Percentiles rank a stretch among this genome's conserved stretches.
Conservation (phyloP, 2,329 filamentous ascomycete genomes). For the Colletotrichum aenigma region DNA sequence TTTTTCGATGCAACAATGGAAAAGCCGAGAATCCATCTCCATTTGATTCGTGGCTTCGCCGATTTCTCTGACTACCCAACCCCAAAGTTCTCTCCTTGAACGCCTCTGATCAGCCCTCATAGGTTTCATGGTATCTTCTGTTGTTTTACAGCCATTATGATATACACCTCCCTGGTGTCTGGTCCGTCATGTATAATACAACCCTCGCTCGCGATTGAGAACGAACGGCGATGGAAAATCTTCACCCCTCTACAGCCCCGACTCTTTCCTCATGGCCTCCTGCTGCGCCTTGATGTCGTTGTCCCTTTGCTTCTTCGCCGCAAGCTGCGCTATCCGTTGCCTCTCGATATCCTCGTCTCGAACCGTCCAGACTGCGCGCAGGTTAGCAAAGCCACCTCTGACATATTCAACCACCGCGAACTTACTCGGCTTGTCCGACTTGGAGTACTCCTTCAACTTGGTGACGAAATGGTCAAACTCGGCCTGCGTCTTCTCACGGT, state of each 20-base stretch:
- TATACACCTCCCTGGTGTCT: not conserved
- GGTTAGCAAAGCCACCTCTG: not conserved
- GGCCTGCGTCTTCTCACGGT: constrained; percentile 74
- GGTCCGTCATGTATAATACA: constrained; percentile 1
- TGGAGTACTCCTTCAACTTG: constrained; percentile 85
- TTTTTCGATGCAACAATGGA: not conserved
- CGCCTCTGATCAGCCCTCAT: constrained; percentile 5
- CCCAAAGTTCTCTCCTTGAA: not conserved
- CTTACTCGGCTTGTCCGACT: constrained; percentile 90
- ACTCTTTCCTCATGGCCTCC: constrained; percentile 55
- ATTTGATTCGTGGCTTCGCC: not conserved
- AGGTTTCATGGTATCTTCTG: constrained; percentile 11
- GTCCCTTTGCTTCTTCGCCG: constrained; percentile 38
- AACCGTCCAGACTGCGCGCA: constrained; percentile 51
- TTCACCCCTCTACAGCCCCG: constrained; percentile 39
- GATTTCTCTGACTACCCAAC: not conserved
- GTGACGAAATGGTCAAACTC: constrained; percentile 90
- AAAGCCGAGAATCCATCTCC: not conserved
- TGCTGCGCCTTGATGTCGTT: constrained; percentile 47
- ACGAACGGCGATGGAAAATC: fast-evolving
- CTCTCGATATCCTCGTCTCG: constrained; percentile 52
- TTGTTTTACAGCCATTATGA: not conserved
- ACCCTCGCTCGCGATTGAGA: not conserved
- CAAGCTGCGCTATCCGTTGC: constrained; percentile 39
- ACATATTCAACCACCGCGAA: constrained; percentile 14